Conservation (phyloP, 768 basidiomycete species). For the Tulasnella sp. region DNA sequence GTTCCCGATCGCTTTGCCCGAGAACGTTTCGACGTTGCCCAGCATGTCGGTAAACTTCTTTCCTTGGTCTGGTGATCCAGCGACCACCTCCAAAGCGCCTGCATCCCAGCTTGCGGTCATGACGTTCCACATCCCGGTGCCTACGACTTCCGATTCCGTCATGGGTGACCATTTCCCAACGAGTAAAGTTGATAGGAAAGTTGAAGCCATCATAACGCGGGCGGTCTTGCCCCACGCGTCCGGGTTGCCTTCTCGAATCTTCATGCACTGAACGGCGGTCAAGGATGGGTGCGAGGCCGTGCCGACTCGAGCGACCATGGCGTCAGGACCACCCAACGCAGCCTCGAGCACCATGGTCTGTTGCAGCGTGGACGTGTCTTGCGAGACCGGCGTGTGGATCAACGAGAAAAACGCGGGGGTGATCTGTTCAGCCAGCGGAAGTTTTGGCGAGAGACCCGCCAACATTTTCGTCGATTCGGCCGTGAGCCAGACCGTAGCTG, state of each 20-base stretch:
- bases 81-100: slow-evolving; percentile 68
- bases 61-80: slow-evolving; percentile 69
- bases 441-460: slow-evolving; percentile 64
- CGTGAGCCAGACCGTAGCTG: slow-evolving; percentile 85
- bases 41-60: slow-evolving; percentile 70
- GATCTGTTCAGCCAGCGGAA: slow-evolving; percentile 67
- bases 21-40: slow-evolving; percentile 71
- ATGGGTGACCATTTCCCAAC: slow-evolving; percentile 64
- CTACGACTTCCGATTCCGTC: slow-evolving; percentile 71
- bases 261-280: slow-evolving; percentile 68
- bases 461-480: slow-evolving; percentile 68
- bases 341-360: slow-evolving; percentile 73
- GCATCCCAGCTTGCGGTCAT: slow-evolving; percentile 69
- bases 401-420: slow-evolving; percentile 62
- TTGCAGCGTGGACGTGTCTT: slow-evolving; percentile 75
- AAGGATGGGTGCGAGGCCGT: slow-evolving; percentile 66
- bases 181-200: slow-evolving; percentile 54
- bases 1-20: slow-evolving; percentile 56
- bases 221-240: slow-evolving; percentile 78
- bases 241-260: slow-evolving; percentile 73
- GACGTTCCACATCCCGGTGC: slow-evolving; percentile 75
- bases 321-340: slow-evolving; percentile 71
- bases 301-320: slow-evolving; percentile 71
- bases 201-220: slow-evolving; percentile 69
- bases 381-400: slow-evolving; percentile 67